Evolutionary conservation across 805 yeast genomes (phyloP).

Genomic region (Grigorovia humatica): DNA sequence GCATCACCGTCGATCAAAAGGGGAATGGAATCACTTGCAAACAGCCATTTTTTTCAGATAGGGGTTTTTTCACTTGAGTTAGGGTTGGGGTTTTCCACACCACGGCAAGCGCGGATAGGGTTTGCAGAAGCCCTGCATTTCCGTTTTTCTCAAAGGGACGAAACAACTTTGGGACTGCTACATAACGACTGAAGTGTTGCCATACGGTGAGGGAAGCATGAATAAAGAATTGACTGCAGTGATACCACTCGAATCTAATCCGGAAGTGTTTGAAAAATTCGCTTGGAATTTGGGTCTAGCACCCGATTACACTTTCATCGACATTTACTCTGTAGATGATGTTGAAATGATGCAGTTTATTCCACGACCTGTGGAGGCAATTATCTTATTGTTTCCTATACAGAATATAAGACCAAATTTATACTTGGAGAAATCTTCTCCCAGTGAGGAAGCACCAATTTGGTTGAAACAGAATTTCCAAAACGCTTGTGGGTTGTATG

Average conservation of each 20-base stretch:
- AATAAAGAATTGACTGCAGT: conserved; percentile 32
- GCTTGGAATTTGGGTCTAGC: conserved; percentile 60
- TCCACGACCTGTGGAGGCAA: conserved; percentile 70
- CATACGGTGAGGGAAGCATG: conserved; percentile 4
- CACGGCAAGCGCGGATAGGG: no score
- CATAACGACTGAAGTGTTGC: no score
- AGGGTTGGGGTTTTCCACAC: neutral
- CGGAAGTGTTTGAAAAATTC: conserved; percentile 65
- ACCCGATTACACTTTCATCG: conserved; percentile 53
- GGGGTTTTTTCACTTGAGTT: neutral
- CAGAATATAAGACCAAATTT: conserved; percentile 28
- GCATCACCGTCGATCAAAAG: neutral
- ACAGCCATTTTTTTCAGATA: no score
- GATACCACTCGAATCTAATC: conserved; percentile 86
- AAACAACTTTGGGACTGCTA: no score
- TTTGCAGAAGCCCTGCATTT: no score
- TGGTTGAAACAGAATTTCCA: conserved; percentile 82
- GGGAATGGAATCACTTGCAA: neutral
- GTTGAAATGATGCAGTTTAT: conserved; percentile 68
- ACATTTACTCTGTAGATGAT: conserved; percentile 77
- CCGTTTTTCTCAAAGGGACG: no score
- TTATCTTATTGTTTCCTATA: conserved; percentile 77
- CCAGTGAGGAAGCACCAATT: conserved; percentile 12
- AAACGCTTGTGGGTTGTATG: conserved; percentile 91
- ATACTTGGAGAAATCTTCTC: conserved; percentile 2